Evolutionary conservation across 257 asterid genomes (phyloP).

Genomic region (Salvia rosmarinus): DNA sequence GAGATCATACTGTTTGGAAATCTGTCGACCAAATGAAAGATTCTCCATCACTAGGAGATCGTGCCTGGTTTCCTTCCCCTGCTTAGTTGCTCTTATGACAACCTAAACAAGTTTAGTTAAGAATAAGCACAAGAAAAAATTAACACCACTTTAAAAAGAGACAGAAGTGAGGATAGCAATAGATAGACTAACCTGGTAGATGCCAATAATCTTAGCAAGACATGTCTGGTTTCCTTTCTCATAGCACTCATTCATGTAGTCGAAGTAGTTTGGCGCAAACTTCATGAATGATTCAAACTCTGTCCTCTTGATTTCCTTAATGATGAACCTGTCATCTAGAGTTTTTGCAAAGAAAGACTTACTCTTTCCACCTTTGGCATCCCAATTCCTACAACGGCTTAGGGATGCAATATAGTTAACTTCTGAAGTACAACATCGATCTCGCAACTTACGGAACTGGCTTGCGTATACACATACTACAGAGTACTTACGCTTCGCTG

Average conservation of each 20-base stretch:
- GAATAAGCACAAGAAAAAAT: background rate
- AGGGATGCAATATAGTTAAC: conserved; percentile 77
- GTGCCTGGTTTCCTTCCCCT: conserved; percentile 75
- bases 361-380: conserved; percentile 97
- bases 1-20: conserved; percentile 79
- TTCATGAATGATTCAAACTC: conserved; percentile 84
- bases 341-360: conserved; percentile 91
- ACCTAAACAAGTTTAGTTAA: conserved; percentile 49
- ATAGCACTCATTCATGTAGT: conserved; percentile 79
- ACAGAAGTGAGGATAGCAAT: background rate
- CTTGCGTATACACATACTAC: conserved; percentile 70
- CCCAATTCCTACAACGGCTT: conserved; percentile 89
- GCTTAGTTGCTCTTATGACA: conserved; percentile 55
- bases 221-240: conserved; percentile 84
- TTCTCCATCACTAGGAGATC: conserved; percentile 98
- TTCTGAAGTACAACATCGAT: conserved; percentile 83
- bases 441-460: conserved; percentile 68
- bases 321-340: conserved; percentile 81
- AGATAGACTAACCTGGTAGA: conserved; percentile 74
- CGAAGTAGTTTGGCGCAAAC: conserved; percentile 75
- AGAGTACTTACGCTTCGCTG: conserved; percentile 75
- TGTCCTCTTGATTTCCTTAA: conserved; percentile 80
- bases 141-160: conserved; percentile 7
- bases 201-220: conserved; percentile 92
- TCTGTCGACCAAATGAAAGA: conserved; percentile 80